Percentiles rank a stretch among this genome's conserved stretches.
Conservation (phyloP, 208 protist genomes). For the Wallacemonas rigidus region DNA sequence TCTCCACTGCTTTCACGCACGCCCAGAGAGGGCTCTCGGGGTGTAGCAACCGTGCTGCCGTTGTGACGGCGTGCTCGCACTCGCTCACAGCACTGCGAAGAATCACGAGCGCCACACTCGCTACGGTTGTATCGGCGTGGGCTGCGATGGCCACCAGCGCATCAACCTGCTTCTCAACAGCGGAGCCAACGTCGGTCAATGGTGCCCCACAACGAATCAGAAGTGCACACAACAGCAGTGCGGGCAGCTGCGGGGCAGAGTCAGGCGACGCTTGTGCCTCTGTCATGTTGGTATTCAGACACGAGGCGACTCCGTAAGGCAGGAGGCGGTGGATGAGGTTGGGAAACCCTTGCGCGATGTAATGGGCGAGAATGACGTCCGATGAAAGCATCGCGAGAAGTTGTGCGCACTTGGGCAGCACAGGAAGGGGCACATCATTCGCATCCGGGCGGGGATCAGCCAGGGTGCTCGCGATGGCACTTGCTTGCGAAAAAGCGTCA, state of each 20-base stretch:
- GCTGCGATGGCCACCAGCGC: not conserved
- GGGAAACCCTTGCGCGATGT: slow-evolving; percentile 11
- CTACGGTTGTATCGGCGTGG: not conserved
- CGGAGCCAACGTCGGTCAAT: slow-evolving; percentile 7
- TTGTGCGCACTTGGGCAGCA: slow-evolving; percentile 7
- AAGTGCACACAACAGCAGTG: slow-evolving; percentile 12
- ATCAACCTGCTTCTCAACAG: slow-evolving; percentile 11
- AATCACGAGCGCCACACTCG: slow-evolving; percentile 6
- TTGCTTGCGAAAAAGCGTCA: slow-evolving; percentile 8
- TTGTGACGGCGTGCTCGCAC: not conserved
- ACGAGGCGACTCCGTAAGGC: not conserved
- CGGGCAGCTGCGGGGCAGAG: not conserved
- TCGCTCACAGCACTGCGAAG: slow-evolving; percentile 14
- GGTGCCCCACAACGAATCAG: slow-evolving; percentile 14
- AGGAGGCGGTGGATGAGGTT: slow-evolving; percentile 6
- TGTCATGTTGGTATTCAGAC: not conserved
- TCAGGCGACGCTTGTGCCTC: not conserved
- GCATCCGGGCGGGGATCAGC: slow-evolving; percentile 3
- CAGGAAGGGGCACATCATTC: not conserved
- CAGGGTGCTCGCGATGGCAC: not conserved
- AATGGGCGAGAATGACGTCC: slow-evolving; percentile 7
- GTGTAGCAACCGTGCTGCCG: not conserved
- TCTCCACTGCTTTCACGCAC: not conserved
- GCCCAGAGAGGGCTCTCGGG: not conserved
- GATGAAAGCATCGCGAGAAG: slow-evolving; percentile 1